Base-by-base conservation (phyloP, 2,329 filamentous ascomycete species). In the Decorospora gaudefroyi region DNA sequence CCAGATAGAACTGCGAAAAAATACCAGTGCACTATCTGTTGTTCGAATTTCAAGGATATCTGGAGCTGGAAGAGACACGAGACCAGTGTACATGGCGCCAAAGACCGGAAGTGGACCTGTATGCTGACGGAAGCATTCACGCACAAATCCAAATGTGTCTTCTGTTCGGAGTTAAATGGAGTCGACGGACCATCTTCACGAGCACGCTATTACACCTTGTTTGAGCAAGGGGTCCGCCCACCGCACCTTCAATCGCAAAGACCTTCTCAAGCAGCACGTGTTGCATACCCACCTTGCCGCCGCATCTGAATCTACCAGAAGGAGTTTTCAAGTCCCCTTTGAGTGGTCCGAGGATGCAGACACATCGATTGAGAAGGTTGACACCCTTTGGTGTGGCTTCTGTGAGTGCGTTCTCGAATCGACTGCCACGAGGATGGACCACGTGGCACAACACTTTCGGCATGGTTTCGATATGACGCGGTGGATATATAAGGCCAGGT, bases 361-460 rank as follows among this genome's bases (percentile, higher is more conserved):
- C 4, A n/a, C 13, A 1, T 16, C 26, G 3, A 5, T 32, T 2
- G 16, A 26, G 7, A 38, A 42, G 11, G 46, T 39, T 19, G 33
- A 47, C 2, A 42, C 52, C 2, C 15, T 46, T 10, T 58, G 52
- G 57, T 60, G 57, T 27, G 54, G 57, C 5, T 58, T 58, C 13
- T 60, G 55, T 31, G 6, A 23, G 3, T 2, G n/a, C 1, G 19
- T 22, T 3, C 15, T 49, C 4, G 27, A 39, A 2, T 48, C 49
- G 1, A 40, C 34, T 3, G 9, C 31, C 11, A 1, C 18, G 11
- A 41, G 57, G 9, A 53, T 56, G 52, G 18, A 46, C 2, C 53
- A 59, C 26, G 48, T 59, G 3, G 47, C 45, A 9, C 11, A 44
- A 9, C 53, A 58, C 13, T 56, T 58, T 30, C 37, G 34, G 2